Base-by-base conservation (phyloP, 805 yeast genomes). In the Barnettozyma californica region DNA sequence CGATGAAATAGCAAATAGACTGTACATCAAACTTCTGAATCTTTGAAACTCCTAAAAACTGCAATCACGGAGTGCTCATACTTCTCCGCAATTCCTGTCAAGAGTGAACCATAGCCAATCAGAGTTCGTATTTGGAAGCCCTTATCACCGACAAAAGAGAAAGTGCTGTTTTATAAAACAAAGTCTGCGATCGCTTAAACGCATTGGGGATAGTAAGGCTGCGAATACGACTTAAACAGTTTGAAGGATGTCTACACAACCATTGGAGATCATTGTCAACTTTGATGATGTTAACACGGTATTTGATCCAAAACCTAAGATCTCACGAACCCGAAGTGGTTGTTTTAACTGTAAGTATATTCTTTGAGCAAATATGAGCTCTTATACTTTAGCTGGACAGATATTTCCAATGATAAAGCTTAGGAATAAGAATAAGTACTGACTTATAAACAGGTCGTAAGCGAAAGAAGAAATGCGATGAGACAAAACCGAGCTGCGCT, bases 381-480 rank as follows among this genome's bases (percentile, higher is more conserved):
- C 13, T 11, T 7, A n/a, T n/a, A 13, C 19, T 41, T 45, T 19
- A 37, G 43, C 9, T 27, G 31, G 4, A 13, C 31, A 9, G 31
- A 11, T 27, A 11, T 27, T 9, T 27, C 31, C 13, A 13, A 29
- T 13, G 16, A 29, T 13, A 16, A 29, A 13, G 8, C 16, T 29
- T 29, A 5, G 4, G 16, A 29, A 16, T 29, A n/a, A n/a, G n/a
- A n/a, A 9, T 26, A 3, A 13, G 33, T 11, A 29, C 31, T 38
- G 25, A 46, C 42, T 4, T 16, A 18, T 27, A 25, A 35, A 20
- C 19, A 50, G 50, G 87, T 60, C 71, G 86, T 39, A 76, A 75
- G 58, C 71, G 85, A 56, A 81, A 81, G 68, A 74, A 81, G 69
- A 81, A 81, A 68, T 81, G 87, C 62, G 83, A 78, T 54, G 83